Base-by-base conservation (phyloP, 441 rosid species). In the Erodium texanum region DNA sequence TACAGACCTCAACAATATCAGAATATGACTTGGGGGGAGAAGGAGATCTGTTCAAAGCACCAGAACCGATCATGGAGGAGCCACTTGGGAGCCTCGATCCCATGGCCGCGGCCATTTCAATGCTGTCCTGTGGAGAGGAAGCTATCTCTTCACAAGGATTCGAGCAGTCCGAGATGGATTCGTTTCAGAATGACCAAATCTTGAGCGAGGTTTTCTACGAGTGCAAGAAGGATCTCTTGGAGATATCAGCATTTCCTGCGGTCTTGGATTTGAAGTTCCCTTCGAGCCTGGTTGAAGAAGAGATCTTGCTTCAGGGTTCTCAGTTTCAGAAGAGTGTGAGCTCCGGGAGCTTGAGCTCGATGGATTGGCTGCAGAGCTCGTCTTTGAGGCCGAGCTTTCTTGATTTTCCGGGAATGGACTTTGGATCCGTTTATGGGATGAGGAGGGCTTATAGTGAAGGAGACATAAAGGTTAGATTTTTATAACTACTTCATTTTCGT, bases 401-500 rank as follows among this genome's bases (percentile, higher is more conserved):
- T 65, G 97, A 87, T 23, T 83, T 88, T 45, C 66, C 89, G 0
- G 81, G 75, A 22, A 18, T 85, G 72, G 95, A 92, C 77, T 82
- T 90, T 69, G 87, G 82, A 76, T 79, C 84, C 76, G 86, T 64
- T 65, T 87, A 87, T 77, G 93, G 97, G 72, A 89, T 95, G 92
- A 77, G 99, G 66, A 79, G 99, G 81, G 96, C 99, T 74, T 92
- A 80, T 74, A 95, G 98, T 27, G 99, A 92, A 66, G 96, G 99
- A 66, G 97, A 95, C 73, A 92, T 95, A 68, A 83, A 95, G 98
- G 99, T 95, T 4, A 27, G 29, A n/a, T n/a, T n/a, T n/a, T n/a
- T n/a, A n/a, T n/a, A 66, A 24, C 65, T 36, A 6, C 41, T 67
- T 68, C 41, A 65, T 38, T 62, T 50, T 14, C n/a, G n/a, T n/a